phyloP scores from a whole-genome alignment of 208 protist species.

The Leishmania turanica region DNA sequence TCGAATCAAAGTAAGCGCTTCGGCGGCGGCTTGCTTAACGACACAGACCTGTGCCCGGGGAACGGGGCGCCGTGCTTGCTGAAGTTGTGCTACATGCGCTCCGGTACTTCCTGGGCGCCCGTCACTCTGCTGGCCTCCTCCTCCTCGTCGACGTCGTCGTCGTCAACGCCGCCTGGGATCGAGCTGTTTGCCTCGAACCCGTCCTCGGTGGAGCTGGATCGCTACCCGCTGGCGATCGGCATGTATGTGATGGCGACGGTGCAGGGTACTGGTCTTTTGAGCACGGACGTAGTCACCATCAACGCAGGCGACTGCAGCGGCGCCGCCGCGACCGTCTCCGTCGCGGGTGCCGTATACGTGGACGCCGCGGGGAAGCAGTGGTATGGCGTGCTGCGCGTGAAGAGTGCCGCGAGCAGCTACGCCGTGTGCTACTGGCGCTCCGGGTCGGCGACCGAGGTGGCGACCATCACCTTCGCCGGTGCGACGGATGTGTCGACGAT shows the following conservation, averaged over 20 bases:
- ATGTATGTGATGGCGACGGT: conserved; percentile 91
- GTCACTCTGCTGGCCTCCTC: conserved; percentile 39
- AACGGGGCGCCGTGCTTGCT: conserved; percentile 50
- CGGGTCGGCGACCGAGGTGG: conserved; percentile 67
- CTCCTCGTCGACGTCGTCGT: background rate
- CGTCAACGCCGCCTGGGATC: conserved; percentile 23
- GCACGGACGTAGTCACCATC: conserved; percentile 52
- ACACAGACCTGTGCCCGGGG: conserved; percentile 59
- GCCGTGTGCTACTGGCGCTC: conserved; percentile 78
- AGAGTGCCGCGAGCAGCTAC: conserved; percentile 34
- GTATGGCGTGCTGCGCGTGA: conserved; percentile 74
- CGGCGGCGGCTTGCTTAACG: conserved; percentile 53
- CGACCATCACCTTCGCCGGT: conserved; percentile 39
- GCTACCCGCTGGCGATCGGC: conserved; percentile 55
- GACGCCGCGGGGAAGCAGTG: conserved; percentile 47
- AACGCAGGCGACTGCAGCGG: conserved; percentile 47
- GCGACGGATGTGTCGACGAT: conserved; percentile 30
- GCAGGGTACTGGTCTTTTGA: conserved; percentile 43
- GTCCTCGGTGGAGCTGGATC: conserved; percentile 62
- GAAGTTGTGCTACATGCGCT: conserved; percentile 85
- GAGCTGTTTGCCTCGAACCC: conserved; percentile 75
- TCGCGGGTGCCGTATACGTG: conserved; percentile 30
- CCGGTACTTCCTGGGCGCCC: conserved; percentile 73
- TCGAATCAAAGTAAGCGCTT: conserved; percentile 73
- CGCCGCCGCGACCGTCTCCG: conserved; percentile 39